Base-by-base conservation (phyloP, 1,284 basidiomycete genomes). In the Neonothopanus nambi region DNA sequence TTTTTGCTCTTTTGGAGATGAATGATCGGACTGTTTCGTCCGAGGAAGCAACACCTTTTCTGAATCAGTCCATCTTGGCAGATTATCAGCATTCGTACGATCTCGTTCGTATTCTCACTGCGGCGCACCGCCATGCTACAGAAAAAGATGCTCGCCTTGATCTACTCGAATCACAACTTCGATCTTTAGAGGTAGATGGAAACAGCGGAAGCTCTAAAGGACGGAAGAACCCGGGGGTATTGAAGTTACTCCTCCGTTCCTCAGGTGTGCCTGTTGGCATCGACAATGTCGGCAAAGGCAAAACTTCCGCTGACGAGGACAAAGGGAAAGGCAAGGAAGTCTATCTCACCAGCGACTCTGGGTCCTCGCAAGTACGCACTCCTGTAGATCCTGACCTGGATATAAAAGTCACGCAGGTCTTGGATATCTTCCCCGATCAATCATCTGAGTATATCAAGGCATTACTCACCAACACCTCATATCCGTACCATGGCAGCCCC, bases 71-170 rank as follows among this genome's bases (percentile, higher is more conserved):
- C 12, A 73, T 91, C 21, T 65, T 91, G 13, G 76, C 76, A 9
- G 89, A 91, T 62, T 89, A 89, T 65, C 83, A 89, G 54, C 74
- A 83, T 39, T 72, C 82, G 1, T 87, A 89, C 65, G 74, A 80
- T 41, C 69, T 90, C 11, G 74, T 77, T 8, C 67, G 63, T 26
- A 76, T 75, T 1, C 72, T 91, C 12, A 61, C 72, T 8, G 69
- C 70, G 4, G 73, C 76, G 11, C 66, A 87, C 8, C 68, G 63
- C 17, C 67, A 73, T 42, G 70, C 72, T 0, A 66, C 70, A 11
- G 77, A 79, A 30, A 79, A 82, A 49, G 83, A 87, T 57, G 76
- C 78, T 1, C 75, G 82, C 40, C 62, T 85, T 13, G 79, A 87
- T 56, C 57, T 80, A 26, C 62, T 90, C 13, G 81, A 85, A 55